Conservation (phyloP, 371 early-diverging fungal genomes). For the Apophysomyces ossiformis region DNA sequence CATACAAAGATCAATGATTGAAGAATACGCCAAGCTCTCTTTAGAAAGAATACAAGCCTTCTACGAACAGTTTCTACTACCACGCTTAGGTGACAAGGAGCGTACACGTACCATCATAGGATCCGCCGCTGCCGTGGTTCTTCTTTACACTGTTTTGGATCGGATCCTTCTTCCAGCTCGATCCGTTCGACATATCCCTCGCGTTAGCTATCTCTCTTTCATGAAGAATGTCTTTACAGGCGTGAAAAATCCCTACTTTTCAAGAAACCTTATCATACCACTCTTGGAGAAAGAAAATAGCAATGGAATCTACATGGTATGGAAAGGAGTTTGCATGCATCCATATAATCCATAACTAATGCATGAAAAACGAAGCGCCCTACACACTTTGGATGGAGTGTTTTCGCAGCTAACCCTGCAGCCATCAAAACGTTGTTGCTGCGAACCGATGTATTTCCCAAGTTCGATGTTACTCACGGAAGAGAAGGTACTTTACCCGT, state of each 20-base stretch:
- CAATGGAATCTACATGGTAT: constrained; percentile 14
- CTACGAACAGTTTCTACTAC: neutral
- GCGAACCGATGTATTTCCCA: constrained; percentile 24
- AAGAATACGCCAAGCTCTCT: constrained; percentile 1
- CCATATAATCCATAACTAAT: neutral
- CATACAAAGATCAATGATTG: neutral
- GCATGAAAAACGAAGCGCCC: constrained; percentile 8
- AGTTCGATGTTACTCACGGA: constrained; percentile 14
- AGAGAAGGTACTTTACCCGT: constrained; percentile 22
- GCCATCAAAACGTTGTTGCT: constrained; percentile 12
- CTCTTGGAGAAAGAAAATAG: neutral
- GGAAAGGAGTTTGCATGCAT: neutral
- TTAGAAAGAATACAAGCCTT: neutral
- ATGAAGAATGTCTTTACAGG: constrained; percentile 3
- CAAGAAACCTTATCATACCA: neutral
- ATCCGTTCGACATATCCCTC: constrained; percentile 13
- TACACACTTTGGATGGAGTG: constrained; percentile 15
- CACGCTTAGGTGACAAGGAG: neutral
- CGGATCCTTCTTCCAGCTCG: constrained; percentile 4
- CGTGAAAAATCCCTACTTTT: neutral
- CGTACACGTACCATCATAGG: neutral
- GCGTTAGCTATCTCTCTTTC: neutral
- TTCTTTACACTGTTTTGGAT: constrained; percentile 5
- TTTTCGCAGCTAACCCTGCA: constrained; percentile 11
- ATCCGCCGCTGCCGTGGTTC: constrained; percentile 3